Percentiles rank a stretch among this genome's conserved stretches.
Evolutionary conservation across 371 early-diverging fungal species (phyloP).

Genomic region (Circinella minor): DNA sequence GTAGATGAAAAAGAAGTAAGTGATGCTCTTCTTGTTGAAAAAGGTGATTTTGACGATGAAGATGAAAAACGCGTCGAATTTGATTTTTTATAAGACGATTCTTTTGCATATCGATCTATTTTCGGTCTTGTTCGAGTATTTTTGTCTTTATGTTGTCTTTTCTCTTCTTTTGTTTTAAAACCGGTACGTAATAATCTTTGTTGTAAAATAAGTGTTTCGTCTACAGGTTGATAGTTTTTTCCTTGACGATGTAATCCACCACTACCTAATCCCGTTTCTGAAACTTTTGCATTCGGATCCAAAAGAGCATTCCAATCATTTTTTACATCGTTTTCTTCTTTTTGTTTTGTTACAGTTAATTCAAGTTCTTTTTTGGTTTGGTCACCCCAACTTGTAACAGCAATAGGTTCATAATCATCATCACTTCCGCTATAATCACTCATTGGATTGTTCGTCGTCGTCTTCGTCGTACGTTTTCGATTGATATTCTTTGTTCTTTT

Average conservation of each 20-base stretch:
- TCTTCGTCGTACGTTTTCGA: neutral
- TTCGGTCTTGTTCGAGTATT: neutral
- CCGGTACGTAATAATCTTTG: slow-evolving; percentile 16
- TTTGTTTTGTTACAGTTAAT: neutral
- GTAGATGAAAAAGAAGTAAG: no score
- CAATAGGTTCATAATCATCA: slow-evolving; percentile 29
- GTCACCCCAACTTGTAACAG: slow-evolving; percentile 20
- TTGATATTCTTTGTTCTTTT: no score
- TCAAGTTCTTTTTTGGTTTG: slow-evolving; percentile 5
- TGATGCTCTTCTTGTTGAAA: no score
- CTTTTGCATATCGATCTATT: neutral
- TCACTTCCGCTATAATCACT: neutral
- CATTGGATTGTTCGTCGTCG: slow-evolving; percentile 1
- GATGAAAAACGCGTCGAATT: neutral
- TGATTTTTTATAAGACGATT: neutral
- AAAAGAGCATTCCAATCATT: slow-evolving; percentile 17
- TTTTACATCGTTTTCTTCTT: neutral
- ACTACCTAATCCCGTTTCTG: slow-evolving; percentile 21
- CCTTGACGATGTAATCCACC: slow-evolving; percentile 27
- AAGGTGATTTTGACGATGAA: no score
- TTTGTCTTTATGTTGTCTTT: neutral
- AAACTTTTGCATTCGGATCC: slow-evolving; percentile 29
- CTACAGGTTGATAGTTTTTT: slow-evolving; percentile 24
- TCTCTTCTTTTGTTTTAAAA: neutral
- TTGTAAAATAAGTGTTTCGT: slow-evolving; percentile 22